A percentile compares a stretch with the other conserved stretches of the same genome.
Conservation (phyloP, 2,329 filamentous ascomycete species). For the Talaromyces sp. region DNA sequence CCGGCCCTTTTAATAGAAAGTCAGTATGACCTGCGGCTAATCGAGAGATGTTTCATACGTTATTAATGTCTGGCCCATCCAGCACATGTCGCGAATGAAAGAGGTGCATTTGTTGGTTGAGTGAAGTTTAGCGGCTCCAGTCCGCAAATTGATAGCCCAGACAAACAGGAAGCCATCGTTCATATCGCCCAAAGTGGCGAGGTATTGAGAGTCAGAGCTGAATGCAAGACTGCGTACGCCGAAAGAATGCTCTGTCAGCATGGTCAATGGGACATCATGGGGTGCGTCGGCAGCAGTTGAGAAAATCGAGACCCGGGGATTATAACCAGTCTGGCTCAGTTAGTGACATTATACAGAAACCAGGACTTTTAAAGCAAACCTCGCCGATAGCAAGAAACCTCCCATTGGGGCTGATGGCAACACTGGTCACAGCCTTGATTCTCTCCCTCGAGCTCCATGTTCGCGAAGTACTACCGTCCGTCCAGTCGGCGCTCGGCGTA, state of each 20-base stretch:
- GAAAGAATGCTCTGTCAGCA: slow-evolving; percentile 82
- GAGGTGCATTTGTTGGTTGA: slow-evolving; percentile 92
- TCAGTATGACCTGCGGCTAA: slow-evolving; percentile 11
- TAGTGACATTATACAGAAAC: neutral
- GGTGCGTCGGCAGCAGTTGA: slow-evolving; percentile 69
- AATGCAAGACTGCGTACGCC: slow-evolving; percentile 86
- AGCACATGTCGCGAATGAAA: slow-evolving; percentile 76
- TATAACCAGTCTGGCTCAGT: slow-evolving; percentile 67
- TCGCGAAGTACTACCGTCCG: slow-evolving; percentile 58
- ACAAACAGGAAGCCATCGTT: slow-evolving; percentile 94
- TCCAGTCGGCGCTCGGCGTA: slow-evolving; percentile 46
- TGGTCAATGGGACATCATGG: slow-evolving; percentile 74
- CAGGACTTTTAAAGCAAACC: slow-evolving; percentile 34
- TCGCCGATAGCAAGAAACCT: slow-evolving; percentile 88
- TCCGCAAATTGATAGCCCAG: slow-evolving; percentile 80
- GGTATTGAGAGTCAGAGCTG: slow-evolving; percentile 76
- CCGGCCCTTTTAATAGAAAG: slow-evolving; percentile 50
- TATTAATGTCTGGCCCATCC: slow-evolving; percentile 78
- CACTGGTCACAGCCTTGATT: slow-evolving; percentile 88
- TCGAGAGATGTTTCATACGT: slow-evolving; percentile 46
- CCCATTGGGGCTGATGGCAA: slow-evolving; percentile 81
- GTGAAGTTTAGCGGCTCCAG: slow-evolving; percentile 69
- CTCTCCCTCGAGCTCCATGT: slow-evolving; percentile 85
- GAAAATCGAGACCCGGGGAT: slow-evolving; percentile 85
- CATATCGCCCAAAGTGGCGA: slow-evolving; percentile 79